phyloP scores from a whole-genome alignment of 495 filamentous ascomycete species.

The Oleoguttula mirabilis region DNA sequence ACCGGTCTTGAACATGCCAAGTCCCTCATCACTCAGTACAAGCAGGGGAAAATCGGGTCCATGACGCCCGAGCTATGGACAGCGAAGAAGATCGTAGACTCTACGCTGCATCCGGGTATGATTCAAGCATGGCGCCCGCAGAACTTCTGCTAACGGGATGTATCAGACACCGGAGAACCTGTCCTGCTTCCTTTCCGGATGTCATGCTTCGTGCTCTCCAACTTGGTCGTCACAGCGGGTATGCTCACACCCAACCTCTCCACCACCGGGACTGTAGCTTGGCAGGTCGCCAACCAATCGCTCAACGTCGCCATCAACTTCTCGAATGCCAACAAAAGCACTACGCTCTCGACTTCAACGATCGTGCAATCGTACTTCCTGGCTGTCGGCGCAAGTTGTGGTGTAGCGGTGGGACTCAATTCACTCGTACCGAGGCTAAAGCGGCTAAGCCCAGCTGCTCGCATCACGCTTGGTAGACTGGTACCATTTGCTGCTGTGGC shows the following conservation, averaged over 20 bases:
- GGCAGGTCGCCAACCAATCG: conserved; percentile 95
- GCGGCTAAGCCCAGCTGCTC: conserved; percentile 56
- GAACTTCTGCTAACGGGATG: not conserved
- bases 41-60: conserved; percentile 54
- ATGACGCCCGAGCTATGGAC: conserved; percentile 91
- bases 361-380: conserved; percentile 82
- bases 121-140: conserved; percentile 3
- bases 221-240: conserved; percentile 90
- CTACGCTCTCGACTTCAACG: conserved; percentile 64
- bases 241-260: conserved; percentile 84
- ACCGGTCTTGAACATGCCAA: conserved; percentile 76
- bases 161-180: conserved; percentile 74
- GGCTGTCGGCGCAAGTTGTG: conserved; percentile 84
- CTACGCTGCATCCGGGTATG: conserved; percentile 82
- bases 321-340: conserved; percentile 94
- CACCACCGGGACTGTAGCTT: conserved; percentile 76
- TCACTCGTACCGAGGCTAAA: conserved; percentile 75
- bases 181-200: conserved; percentile 94
- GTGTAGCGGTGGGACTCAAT: conserved; percentile 87
- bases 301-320: conserved; percentile 97
- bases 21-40: conserved; percentile 62
- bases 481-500: conserved; percentile 95
- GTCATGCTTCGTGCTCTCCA: conserved; percentile 89
- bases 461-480: conserved; percentile 62
- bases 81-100: conserved; percentile 94